Evolutionary conservation across 2,329 filamentous ascomycete genomes (phyloP).

Genomic region (Dryadomyces quercus-mongolicae): DNA sequence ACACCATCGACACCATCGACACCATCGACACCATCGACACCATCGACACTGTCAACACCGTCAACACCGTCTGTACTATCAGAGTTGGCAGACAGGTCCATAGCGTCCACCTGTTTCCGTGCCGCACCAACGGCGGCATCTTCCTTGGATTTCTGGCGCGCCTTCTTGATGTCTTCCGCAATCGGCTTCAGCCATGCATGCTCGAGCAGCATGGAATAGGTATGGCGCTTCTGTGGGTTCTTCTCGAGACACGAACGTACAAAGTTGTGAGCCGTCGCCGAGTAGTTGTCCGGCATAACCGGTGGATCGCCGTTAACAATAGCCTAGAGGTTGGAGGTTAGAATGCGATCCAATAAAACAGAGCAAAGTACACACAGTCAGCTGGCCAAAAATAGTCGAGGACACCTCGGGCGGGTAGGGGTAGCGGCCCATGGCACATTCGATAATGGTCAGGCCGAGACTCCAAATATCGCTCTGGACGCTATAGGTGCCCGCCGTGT

Average conservation of each 20-base stretch:
- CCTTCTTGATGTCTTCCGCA: constrained; percentile 19
- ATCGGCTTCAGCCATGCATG: constrained; percentile 66
- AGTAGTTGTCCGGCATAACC: constrained; percentile 72
- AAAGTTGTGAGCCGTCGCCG: constrained; percentile 71
- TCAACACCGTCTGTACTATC: constrained; percentile 17
- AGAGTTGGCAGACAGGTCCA: constrained; percentile 23
- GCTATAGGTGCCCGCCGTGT: constrained; percentile 76
- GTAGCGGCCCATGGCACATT: constrained; percentile 88
- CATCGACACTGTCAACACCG: not conserved
- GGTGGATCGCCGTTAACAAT: constrained; percentile 97
- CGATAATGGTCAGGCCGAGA: constrained; percentile 84
- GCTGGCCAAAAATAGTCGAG: constrained; percentile 94
- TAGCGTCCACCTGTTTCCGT: constrained; percentile 21
- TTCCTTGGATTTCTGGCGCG: not conserved
- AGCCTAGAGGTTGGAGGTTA: constrained; percentile 43
- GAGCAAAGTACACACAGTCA: constrained; percentile 59
- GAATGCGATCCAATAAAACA: not conserved
- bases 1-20: constrained; percentile 17
- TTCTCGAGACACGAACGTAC: constrained; percentile 87
- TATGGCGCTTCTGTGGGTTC: constrained; percentile 81
- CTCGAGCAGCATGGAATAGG: constrained; percentile 77
- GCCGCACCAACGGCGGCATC: constrained; percentile 21
- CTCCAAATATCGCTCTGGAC: constrained; percentile 99
- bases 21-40: not conserved
- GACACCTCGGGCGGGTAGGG: constrained; percentile 96